These are phyloP conservation scores for Gnaphalium uliginosum DNA, from an alignment of 129 eudicot genomes.

Conservation along the genomic window DNA sequence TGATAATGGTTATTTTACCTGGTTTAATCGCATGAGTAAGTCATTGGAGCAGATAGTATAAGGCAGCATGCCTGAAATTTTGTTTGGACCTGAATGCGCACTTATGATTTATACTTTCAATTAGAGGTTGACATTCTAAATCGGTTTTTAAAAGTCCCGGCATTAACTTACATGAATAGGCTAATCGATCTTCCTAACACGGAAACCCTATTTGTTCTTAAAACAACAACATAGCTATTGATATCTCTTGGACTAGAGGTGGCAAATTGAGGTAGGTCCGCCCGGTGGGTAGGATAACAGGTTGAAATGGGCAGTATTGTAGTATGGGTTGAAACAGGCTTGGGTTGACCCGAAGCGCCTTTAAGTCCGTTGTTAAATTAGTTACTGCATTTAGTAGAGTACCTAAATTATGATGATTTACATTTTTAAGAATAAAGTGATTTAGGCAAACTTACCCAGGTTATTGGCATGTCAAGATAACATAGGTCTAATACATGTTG, in stretches of 20 bases:
- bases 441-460: not conserved
- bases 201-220: not conserved
- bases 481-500: too few species aligned
- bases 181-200: not conserved
- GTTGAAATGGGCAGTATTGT: not conserved
- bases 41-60: not conserved
- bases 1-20: slow-evolving; percentile 10
- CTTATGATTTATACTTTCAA: not conserved
- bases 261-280: not conserved
- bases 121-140: not conserved
- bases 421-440: not conserved
- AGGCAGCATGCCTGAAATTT: slow-evolving; percentile 7
- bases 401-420: not conserved
- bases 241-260: not conserved
- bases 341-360: not conserved
- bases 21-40: not conserved
- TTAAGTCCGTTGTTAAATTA: not conserved
- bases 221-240: not conserved
- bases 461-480: too few species aligned
- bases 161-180: not conserved
- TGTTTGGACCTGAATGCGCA: slow-evolving; percentile 9
- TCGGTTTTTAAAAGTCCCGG: not conserved
- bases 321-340: not conserved
- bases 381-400: too few species aligned
- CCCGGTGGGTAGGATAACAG: not conserved